These are phyloP conservation scores for Quercus lobata DNA, from an alignment of 331 rosid genomes.

Conservation along the genomic window DNA sequence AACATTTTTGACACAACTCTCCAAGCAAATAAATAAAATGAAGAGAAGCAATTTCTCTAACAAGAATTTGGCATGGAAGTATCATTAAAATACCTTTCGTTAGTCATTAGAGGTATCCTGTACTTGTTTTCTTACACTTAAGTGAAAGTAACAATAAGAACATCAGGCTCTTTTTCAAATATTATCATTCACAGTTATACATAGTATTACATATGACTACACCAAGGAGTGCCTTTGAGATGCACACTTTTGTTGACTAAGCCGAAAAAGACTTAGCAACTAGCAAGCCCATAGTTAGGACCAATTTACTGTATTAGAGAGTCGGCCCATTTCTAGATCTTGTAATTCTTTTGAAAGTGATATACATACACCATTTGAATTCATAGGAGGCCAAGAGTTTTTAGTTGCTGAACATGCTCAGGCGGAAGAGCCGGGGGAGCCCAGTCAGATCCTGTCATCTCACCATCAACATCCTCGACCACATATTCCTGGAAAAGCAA, in stretches of 20 bases:
- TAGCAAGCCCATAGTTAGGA: neutral
- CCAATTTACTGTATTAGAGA: neutral
- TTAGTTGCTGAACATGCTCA: constrained; percentile 92
- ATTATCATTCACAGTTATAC: constrained; percentile 25
- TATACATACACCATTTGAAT: constrained; percentile 17
- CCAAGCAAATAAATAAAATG: too few relatives aligned
- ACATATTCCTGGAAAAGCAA: constrained; percentile 71
- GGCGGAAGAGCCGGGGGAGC: constrained; percentile 76
- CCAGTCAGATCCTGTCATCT: constrained; percentile 88
- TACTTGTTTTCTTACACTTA: constrained; percentile 28
- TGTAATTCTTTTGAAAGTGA: constrained; percentile 25
- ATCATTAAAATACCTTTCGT: constrained; percentile 20
- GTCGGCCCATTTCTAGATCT: constrained; percentile 14
- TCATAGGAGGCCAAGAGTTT: constrained; percentile 82
- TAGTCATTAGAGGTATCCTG: constrained; percentile 18
- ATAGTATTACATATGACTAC: constrained; percentile 6
- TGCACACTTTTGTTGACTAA: neutral
- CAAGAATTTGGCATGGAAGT: neutral
- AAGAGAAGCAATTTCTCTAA: neutral
- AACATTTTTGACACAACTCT: neutral
- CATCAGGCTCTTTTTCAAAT: constrained; percentile 11
- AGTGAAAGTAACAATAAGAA: neutral
- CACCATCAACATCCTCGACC: constrained; percentile 96
- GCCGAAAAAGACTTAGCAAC: neutral
- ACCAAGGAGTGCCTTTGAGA: constrained; percentile 19